phyloP scores from a whole-genome alignment of 768 basidiomycete species.

The Calocybe indica region DNA sequence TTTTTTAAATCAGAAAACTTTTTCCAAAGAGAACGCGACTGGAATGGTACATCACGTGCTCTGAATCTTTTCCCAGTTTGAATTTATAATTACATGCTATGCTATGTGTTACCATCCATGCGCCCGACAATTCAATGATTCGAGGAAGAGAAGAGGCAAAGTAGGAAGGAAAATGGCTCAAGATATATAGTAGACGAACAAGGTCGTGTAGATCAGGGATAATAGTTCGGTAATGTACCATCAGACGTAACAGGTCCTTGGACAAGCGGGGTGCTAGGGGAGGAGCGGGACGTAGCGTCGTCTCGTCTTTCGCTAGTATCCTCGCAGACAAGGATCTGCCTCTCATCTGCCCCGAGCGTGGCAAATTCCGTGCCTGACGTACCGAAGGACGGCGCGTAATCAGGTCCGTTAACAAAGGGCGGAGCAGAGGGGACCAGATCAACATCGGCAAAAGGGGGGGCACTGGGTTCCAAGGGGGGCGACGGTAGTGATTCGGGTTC shows the following conservation, averaged over 20 bases:
- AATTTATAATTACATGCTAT: too few species aligned
- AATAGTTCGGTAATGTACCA: conserved; percentile 15
- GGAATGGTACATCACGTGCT: too few species aligned
- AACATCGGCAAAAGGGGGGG: conserved; percentile 21
- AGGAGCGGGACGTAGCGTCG: neutral
- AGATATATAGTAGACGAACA: conserved; percentile 5
- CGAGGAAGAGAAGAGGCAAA: conserved; percentile 2
- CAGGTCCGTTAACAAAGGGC: conserved; percentile 20
- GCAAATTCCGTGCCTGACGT: conserved; percentile 12
- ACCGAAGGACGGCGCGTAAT: conserved; percentile 9
- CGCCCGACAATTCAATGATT: too few species aligned
- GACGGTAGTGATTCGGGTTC: conserved; percentile 33
- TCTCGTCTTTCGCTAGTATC: conserved; percentile 3
- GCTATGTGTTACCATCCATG: too few species aligned
- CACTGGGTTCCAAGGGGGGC: conserved; percentile 39
- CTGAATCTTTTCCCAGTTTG: too few species aligned
- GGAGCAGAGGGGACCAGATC: conserved; percentile 45
- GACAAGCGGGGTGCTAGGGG: conserved; percentile 2
- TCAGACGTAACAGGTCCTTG: conserved; percentile 15
- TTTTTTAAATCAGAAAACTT: too few species aligned
- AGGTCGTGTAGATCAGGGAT: conserved; percentile 7
- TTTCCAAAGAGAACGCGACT: too few species aligned
- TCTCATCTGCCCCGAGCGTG: neutral
- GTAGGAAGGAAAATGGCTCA: conserved; percentile 6
- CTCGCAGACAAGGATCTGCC: too few species aligned